These are phyloP conservation scores for Phellopilus nigrolimitatus DNA, from an alignment of 1,284 basidiomycete genomes.

Conservation along the genomic window DNA sequence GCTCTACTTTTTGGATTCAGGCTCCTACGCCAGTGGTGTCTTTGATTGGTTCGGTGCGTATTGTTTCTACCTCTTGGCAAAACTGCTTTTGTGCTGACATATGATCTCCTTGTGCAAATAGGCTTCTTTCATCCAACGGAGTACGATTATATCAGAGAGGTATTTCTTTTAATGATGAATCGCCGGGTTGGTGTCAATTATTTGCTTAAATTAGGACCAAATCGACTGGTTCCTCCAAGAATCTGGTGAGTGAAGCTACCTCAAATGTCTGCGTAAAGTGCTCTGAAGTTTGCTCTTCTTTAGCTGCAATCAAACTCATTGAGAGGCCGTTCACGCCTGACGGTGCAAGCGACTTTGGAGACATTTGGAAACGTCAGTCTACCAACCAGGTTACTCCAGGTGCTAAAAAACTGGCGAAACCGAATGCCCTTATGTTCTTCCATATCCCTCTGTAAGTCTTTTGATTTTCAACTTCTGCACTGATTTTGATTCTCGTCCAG, in stretches of 20 bases:
- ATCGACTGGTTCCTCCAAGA: constrained; percentile 85
- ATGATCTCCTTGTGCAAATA: not conserved
- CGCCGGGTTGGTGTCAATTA: no score
- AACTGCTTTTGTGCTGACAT: not conserved
- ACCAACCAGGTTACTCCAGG: constrained; percentile 51
- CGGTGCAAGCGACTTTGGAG: constrained; percentile 59
- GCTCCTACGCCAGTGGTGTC: constrained; percentile 61
- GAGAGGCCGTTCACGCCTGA: constrained; percentile 80
- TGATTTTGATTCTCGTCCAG: constrained; percentile 31
- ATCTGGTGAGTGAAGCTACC: constrained; percentile 52
- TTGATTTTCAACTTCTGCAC: constrained; percentile 9
- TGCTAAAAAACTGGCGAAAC: constrained; percentile 67
- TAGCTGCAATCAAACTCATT: constrained; percentile 60
- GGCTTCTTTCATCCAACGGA: constrained; percentile 56
- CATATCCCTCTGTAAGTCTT: constrained; percentile 83
- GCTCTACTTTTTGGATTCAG: constrained; percentile 92
- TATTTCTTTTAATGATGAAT: no score
- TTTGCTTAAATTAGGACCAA: constrained; percentile 48
- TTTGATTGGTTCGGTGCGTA: constrained; percentile 45
- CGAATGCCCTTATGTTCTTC: constrained; percentile 93
- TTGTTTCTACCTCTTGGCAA: not conserved
- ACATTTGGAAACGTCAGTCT: constrained; percentile 52
- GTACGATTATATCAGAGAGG: constrained; percentile 79
- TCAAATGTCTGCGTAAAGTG: no score
- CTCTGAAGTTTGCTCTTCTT: not conserved